Conservation (phyloP, 2,329 filamentous ascomycete genomes). For the Remersonia thermophila region DNA sequence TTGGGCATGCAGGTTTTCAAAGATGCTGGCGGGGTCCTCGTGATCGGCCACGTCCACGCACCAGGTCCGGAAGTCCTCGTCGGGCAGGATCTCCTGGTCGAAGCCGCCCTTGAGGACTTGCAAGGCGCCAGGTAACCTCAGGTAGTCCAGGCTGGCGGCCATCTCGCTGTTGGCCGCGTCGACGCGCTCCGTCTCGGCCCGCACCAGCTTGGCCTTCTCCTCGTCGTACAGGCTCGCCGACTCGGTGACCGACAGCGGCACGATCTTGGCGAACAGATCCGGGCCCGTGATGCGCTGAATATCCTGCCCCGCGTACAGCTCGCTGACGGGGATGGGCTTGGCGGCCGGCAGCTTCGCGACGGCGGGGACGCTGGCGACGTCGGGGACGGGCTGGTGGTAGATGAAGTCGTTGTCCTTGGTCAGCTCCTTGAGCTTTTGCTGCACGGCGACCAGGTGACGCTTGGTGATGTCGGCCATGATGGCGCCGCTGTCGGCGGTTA, state of each 20-base stretch:
- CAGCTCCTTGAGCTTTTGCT: constrained; percentile 65
- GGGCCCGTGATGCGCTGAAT: constrained; percentile 95
- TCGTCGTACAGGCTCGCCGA: constrained; percentile 95
- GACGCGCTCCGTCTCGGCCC: constrained; percentile 86
- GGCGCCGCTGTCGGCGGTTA: constrained; percentile 65
- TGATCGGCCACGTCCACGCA: constrained; percentile 85
- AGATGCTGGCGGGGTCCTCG: constrained; percentile 63
- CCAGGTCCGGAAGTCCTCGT: constrained; percentile 88
- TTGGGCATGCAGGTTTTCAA: constrained; percentile 66
- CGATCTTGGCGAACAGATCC: constrained; percentile 92
- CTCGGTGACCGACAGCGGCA: constrained; percentile 90
- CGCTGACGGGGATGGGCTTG: constrained; percentile 93
- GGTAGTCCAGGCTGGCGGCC: constrained; percentile 86
- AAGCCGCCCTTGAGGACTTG: constrained; percentile 88
- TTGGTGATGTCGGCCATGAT: constrained; percentile 71
- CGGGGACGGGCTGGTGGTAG: constrained; percentile 85
- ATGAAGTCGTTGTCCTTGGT: constrained; percentile 96
- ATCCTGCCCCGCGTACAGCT: constrained; percentile 92
- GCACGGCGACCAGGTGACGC: constrained; percentile 65
- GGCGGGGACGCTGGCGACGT: constrained; percentile 65
- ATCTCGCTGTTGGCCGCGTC: constrained; percentile 91
- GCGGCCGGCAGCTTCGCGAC: constrained; percentile 88
- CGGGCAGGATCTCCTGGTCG: constrained; percentile 76
- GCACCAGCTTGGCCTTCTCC: constrained; percentile 90
- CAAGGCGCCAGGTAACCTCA: constrained; percentile 78